phyloP scores from a whole-genome alignment of 2,329 filamentous ascomycete genomes.

The Fusarium sp. region DNA sequence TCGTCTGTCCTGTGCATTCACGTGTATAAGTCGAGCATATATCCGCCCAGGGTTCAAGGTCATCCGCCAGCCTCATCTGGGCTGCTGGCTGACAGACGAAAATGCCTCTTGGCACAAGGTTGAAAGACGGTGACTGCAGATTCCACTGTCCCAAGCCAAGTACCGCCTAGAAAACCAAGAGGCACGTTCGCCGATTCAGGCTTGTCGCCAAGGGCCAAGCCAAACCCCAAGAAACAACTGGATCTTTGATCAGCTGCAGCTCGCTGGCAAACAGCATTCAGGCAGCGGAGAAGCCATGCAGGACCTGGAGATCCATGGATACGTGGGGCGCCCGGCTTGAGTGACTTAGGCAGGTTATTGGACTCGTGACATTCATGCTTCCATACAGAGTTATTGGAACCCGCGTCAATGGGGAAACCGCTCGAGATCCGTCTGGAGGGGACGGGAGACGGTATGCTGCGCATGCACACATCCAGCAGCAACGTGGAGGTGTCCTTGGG shows the following conservation, averaged over 20 bases:
- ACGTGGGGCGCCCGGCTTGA: neutral
- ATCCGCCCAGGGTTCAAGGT: slow-evolving; percentile 6
- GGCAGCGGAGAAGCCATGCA: slow-evolving; percentile 2
- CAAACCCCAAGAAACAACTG: neutral
- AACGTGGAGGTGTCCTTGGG: slow-evolving; percentile 6
- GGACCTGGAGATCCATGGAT: neutral
- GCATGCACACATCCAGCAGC: neutral
- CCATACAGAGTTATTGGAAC: neutral
- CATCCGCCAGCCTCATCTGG: slow-evolving; percentile 12
- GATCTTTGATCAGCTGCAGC: neutral
- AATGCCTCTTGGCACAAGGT: neutral
- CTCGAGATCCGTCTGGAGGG: slow-evolving; percentile 1
- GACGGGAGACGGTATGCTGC: neutral
- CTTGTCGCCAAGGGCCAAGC: slow-evolving; percentile 7
- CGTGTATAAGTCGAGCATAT: slow-evolving; percentile 13
- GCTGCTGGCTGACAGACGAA: neutral
- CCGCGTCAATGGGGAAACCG: slow-evolving; percentile 2
- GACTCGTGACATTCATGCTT: slow-evolving; percentile 1
- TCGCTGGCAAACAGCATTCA: neutral
- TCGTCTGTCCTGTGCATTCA: neutral
- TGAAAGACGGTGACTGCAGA: neutral
- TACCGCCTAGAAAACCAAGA: slow-evolving; percentile 4
- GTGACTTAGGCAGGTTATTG: neutral
- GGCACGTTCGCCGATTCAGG: neutral
- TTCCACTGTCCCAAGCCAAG: neutral